These are phyloP conservation scores for Astrocystis sublimbata DNA, from an alignment of 495 filamentous ascomycete species.

Conservation along the genomic window DNA sequence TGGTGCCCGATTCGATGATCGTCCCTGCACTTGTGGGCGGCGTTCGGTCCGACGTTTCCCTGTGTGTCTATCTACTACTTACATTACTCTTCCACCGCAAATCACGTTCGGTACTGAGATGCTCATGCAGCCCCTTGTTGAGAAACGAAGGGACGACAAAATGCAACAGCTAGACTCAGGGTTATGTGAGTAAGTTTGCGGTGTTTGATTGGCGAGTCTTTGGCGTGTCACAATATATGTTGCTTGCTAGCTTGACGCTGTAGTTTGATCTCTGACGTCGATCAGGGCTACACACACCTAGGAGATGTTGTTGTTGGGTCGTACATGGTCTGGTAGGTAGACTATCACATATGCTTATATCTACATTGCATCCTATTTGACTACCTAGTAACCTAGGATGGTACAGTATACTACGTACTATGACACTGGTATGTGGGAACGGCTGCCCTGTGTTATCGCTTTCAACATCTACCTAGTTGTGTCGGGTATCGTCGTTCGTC, in stretches of 20 bases:
- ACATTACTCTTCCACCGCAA: too few species aligned
- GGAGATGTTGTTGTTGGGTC: not conserved
- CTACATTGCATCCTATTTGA: too few species aligned
- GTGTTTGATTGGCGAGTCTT: conserved; percentile 22
- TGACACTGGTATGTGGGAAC: not conserved
- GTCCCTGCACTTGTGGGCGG: too few species aligned
- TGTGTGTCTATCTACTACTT: too few species aligned
- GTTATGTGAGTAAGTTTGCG: conserved; percentile 49
- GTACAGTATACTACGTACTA: too few species aligned
- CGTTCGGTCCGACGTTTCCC: too few species aligned
- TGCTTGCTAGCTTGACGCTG: not conserved
- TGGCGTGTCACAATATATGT: not conserved
- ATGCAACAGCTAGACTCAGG: conserved; percentile 52
- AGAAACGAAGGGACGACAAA: conserved; percentile 58
- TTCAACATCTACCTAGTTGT: not conserved
- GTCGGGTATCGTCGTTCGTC: not conserved
- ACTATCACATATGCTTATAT: too few species aligned
- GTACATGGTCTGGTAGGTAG: not conserved
- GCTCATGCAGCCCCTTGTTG: conserved; percentile 64
- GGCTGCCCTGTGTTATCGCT: not conserved
- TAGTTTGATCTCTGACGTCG: not conserved
- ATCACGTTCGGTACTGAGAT: too few species aligned
- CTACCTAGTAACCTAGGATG: too few species aligned
- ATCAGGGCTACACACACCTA: not conserved
- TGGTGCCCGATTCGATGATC: too few species aligned